phyloP scores from a whole-genome alignment of 192 early-diverging fungal species.

The Geosiphon pyriformis region DNA sequence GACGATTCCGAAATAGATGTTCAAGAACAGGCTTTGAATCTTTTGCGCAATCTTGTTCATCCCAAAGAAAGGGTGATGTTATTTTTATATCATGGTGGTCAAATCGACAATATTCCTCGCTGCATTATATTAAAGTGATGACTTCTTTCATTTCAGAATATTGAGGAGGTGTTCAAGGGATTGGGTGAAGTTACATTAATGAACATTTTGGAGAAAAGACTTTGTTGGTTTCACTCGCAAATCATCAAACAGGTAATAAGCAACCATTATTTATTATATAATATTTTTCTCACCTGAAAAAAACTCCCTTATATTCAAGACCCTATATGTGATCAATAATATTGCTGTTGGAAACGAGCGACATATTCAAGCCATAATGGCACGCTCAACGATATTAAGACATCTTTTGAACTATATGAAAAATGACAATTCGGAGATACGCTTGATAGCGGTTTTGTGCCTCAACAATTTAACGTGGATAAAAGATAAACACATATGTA shows the following conservation, averaged over 20 bases:
- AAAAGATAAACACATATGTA: slow-evolving; percentile 44
- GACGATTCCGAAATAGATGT: slow-evolving; percentile 55
- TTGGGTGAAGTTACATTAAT: slow-evolving; percentile 56
- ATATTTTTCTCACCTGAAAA: not conserved
- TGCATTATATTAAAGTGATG: not conserved
- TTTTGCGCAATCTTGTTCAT: slow-evolving; percentile 70
- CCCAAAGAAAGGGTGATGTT: slow-evolving; percentile 34
- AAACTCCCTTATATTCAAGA: slow-evolving; percentile 24
- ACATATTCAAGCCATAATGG: slow-evolving; percentile 61
- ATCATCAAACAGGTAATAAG: slow-evolving; percentile 32
- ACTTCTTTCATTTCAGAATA: slow-evolving; percentile 39
- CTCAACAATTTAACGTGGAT: slow-evolving; percentile 72
- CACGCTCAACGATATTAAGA: slow-evolving; percentile 43
- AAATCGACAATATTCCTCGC: not conserved
- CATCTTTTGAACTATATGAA: slow-evolving; percentile 44
- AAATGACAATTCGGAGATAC: slow-evolving; percentile 53
- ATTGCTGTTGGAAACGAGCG: slow-evolving; percentile 57
- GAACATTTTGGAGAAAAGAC: slow-evolving; percentile 58
- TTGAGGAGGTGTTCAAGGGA: slow-evolving; percentile 64
- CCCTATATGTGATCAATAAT: slow-evolving; percentile 69
- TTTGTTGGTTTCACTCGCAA: slow-evolving; percentile 35
- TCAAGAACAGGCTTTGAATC: slow-evolving; percentile 71
- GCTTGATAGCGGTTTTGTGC: slow-evolving; percentile 63
- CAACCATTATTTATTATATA: not conserved
- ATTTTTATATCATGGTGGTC: too few species aligned